Evolutionary conservation across 305 asterid genomes (phyloP).

Genomic region (Andrographis paniculata): DNA sequence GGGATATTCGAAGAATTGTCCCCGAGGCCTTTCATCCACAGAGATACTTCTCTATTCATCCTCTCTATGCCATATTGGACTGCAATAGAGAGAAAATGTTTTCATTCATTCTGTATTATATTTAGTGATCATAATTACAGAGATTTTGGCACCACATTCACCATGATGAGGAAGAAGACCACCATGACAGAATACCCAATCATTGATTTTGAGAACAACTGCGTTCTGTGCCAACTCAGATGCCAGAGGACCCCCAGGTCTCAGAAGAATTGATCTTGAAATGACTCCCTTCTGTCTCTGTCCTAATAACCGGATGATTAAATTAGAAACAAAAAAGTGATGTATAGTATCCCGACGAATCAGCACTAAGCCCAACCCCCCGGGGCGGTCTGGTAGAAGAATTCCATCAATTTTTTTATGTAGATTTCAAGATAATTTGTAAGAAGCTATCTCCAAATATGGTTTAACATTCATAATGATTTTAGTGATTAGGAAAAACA

Average conservation of each 20-base stretch:
- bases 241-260: constrained; percentile 92
- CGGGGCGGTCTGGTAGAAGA: no score
- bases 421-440: no score
- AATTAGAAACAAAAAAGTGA: constrained; percentile 29
- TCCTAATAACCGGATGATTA: constrained; percentile 52
- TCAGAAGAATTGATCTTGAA: constrained; percentile 81
- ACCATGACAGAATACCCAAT: constrained; percentile 97
- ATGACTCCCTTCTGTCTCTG: constrained; percentile 94
- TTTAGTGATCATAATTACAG: neutral
- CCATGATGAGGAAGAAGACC: constrained; percentile 99
- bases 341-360: constrained; percentile 10
- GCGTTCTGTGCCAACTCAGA: constrained; percentile 70
- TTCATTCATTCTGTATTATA: constrained; percentile 5
- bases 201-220: constrained; percentile 79
- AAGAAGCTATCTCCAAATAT: no score
- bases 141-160: constrained; percentile 19
- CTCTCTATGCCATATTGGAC: constrained; percentile 82
- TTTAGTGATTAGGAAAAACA: no score
- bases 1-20: constrained; percentile 43
- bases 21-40: constrained; percentile 78
- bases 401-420: no score
- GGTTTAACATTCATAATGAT: no score
- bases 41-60: constrained; percentile 74
- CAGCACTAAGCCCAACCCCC: neutral
- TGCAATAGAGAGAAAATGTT: constrained; percentile 28